Evolutionary conservation across 768 basidiomycete genomes (phyloP), one percentile per base, ranked within the genome.

Genomic region (Russula compacta): DNA sequence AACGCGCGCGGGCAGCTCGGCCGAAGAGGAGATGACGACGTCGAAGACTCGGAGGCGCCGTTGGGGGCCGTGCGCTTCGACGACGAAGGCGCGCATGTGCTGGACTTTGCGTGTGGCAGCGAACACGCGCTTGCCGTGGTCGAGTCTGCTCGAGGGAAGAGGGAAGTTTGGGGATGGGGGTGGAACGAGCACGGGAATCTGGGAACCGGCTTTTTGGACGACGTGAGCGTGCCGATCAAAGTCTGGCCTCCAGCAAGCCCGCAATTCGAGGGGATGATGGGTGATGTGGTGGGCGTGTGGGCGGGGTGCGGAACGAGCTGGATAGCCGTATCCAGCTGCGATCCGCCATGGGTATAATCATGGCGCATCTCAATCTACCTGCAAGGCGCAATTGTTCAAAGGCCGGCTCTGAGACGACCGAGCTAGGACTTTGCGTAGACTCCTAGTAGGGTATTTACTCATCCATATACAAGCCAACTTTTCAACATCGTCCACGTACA

Each of bases 111-210:
- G 24, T 89, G 87, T 59, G 93, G 94, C 19, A 92, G 89, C 67
- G 95, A 98, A 71, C 94, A 98, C 72, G 81, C 91, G 3, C 72
- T 97, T 6, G 49, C 49, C 32, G 9, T 71, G 67, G 57, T 53
- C 64, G 24, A 72, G 15, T 40, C 70, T 29, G 24, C 24, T 3
- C 53, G 70, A 0, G 44, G 48, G 33, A 56, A 55, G 9, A 53
- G 33, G 5, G 48, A 32, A 33, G 79, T 94, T 0, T 89, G 84
- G 82, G 89, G 83, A 0, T 97, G 95, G 91, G 95, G 95, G 0
- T 98, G 95, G 95, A 98, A 98, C 71, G 95, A 98, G 71, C 95
- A 98, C 70, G 95, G 95, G 7, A 98, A 97, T 71, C 76, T 98
- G 32, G 93, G 90, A 0, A 68, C 83, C 24, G 86, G 84, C 0